Evolutionary conservation across 352 stramenopile genomes (phyloP), one percentile per base, ranked within the genome.

Genomic region (Pythium brachiatum): DNA sequence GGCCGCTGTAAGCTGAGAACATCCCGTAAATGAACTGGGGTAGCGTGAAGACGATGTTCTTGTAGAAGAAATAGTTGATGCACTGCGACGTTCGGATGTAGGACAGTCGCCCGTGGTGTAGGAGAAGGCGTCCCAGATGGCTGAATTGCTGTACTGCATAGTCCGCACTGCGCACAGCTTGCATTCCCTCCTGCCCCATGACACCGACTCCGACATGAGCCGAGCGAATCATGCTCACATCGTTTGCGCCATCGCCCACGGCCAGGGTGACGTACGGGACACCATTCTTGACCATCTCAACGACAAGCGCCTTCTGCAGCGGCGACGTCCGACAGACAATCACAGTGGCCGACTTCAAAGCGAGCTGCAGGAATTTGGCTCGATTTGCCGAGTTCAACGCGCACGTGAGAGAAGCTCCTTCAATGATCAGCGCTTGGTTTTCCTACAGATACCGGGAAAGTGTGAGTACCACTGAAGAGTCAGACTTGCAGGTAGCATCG

Each of bases 41-140:
- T 7, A 97, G 54, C 8, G 90, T 96, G 56, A 98, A 92, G 4
- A 96, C 81, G 52, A 98, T 90, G 75, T 99, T 99, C 78, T 99
- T 99, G 90, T 99, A 99, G 73, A 99, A 99, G 57, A 98, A 98
- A 64, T 98, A 99, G 41, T 98, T 89, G 72, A 99, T 96, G 51
- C 97, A 93, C 61, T 97, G 92, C 20, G 86, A 89, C 54, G 97
- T 96, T 13, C 98, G 93, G 39, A 95, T 83, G 69, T 99, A 99
- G 39, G 98, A 98, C 66, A 98, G 95, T 26, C 97, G 89, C 9
- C 84, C 86, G 23, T 95, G 86, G 21, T 83, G 84, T 6, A 95
- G 73, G 0, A 95, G 60, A 0, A 95, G 68, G 3, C 84, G 66
- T 2, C 81, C 80, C 21, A 95, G 60, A 57, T 93, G 83, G 46